Base-by-base conservation (phyloP, 139 green algal species). In the Chlorella ohadii region DNA sequence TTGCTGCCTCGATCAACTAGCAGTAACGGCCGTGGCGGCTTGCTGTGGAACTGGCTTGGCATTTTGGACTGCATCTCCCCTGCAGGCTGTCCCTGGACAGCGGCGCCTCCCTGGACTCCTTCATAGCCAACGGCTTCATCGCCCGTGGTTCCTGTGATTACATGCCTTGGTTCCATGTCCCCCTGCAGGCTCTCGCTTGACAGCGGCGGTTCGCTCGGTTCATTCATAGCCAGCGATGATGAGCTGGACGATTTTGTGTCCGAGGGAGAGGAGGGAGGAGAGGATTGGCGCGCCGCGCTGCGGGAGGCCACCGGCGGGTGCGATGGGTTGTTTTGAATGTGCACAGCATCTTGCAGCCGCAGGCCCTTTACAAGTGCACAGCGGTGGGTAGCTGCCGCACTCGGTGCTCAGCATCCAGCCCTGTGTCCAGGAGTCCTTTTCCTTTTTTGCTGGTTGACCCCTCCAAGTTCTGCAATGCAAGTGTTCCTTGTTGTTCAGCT, bases 51-150 rank as follows among this genome's bases (percentile, higher is more conserved):
- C 31, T 23, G 44, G 33, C n/a, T 9, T 55, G 19, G 17, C 73
- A 34, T 2, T 3, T 25, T 64, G 15, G 4, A 0, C 73, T 41
- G 23, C 44, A 6, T 17, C 36, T 55, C 15, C 16, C 17, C 51
- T 73, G 81, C 81, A 86, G 81, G 72, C 59, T 81, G 71, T 86
- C 81, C 22, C 41, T 86, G 38, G 81, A 86, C 12, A 55, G 27
- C 25, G 41, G 34, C 2, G 72, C 19, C 7, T 67, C 66, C 57
- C 57, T 81, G 3, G 72, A 56, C n/a, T 78, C 76, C 39, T 86
- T 86, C 59, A 81, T 86, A 3, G 66, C 66, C 27, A 31, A 3
- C 5, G 66, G n/a, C n/a, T n/a, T n/a, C n/a, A n/a, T n/a, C n/a
- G n/a, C n/a, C n/a, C n/a, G n/a, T n/a, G n/a, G n/a, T n/a, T n/a